A percentile compares a stretch with the other conserved stretches of the same genome.
Evolutionary conservation across 768 basidiomycete species (phyloP).

Genomic region (Nevesoporus exiguus): DNA sequence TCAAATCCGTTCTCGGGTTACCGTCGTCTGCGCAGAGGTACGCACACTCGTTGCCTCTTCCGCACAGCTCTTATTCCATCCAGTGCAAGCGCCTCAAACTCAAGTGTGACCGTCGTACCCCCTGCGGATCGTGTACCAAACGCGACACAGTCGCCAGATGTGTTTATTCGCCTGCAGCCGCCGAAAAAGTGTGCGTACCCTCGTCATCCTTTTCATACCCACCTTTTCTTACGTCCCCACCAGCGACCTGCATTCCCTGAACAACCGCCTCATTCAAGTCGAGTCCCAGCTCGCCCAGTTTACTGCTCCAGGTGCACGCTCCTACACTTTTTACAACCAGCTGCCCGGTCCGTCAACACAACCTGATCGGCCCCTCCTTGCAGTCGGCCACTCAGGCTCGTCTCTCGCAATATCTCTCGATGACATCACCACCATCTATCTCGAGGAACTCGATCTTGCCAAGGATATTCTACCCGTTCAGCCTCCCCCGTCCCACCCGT

Average conservation of each 20-base stretch:
- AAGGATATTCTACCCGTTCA: slow-evolving; percentile 25
- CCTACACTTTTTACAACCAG: slow-evolving; percentile 19
- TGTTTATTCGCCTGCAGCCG: slow-evolving; percentile 75
- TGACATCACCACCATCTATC: slow-evolving; percentile 59
- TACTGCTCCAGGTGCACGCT: slow-evolving; percentile 30
- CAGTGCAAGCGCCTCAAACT: slow-evolving; percentile 88
- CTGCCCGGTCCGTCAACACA: slow-evolving; percentile 10
- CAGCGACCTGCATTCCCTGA: slow-evolving; percentile 78
- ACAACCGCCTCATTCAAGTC: slow-evolving; percentile 72
- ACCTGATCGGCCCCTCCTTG: slow-evolving; percentile 33
- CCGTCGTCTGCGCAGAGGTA: slow-evolving; percentile 81
- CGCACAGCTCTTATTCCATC: slow-evolving; percentile 1
- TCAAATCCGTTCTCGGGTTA: slow-evolving; percentile 72
- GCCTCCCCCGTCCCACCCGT: slow-evolving; percentile 11
- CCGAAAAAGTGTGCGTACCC: slow-evolving; percentile 73
- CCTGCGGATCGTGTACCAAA: slow-evolving; percentile 76
- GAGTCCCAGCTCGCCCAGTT: slow-evolving; percentile 58
- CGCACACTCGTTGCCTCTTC: slow-evolving; percentile 13
- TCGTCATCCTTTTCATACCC: neutral
- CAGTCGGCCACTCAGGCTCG: slow-evolving; percentile 38
- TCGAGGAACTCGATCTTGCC: slow-evolving; percentile 47
- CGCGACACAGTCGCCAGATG: slow-evolving; percentile 72
- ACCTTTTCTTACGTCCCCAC: neutral
- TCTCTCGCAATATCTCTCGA: slow-evolving; percentile 53
- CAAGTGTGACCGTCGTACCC: slow-evolving; percentile 76